Conservation (phyloP, 305 asterid species). For the Galium porrigens region DNA sequence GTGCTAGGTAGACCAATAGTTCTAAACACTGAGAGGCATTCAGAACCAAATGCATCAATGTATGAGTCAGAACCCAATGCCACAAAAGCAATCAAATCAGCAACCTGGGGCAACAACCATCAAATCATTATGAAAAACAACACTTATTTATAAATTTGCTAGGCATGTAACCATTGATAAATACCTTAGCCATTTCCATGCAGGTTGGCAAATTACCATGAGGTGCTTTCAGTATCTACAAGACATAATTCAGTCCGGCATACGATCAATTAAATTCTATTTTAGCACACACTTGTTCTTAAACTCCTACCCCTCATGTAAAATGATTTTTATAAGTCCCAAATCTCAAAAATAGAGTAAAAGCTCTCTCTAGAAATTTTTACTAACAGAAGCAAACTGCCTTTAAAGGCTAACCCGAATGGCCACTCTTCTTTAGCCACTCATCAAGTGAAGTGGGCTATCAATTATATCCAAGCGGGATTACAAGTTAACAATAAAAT, state of each 20-base stretch:
- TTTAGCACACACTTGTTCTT: not conserved
- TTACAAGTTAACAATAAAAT: too few species aligned
- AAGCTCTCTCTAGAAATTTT: not conserved
- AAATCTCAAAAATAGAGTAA: not conserved
- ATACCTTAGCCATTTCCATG: conserved; percentile 97
- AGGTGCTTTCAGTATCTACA: conserved; percentile 77
- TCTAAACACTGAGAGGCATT: conserved; percentile 78
- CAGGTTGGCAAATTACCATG: conserved; percentile 69
- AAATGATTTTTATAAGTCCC: not conserved
- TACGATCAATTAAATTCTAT: not conserved
- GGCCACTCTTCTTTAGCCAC: too few species aligned
- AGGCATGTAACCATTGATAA: conserved; percentile 8
- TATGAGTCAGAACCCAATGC: conserved; percentile 42
- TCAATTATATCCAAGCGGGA: not conserved
- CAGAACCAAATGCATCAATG: conserved; percentile 82
- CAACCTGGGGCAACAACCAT: conserved; percentile 37
- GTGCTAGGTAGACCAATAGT: conserved; percentile 86
- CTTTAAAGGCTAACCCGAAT: not conserved
- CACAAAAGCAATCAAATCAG: conserved; percentile 93
- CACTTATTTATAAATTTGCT: not conserved
- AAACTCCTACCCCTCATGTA: not conserved
- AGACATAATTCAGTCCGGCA: conserved; percentile 8
- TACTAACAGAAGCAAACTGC: not conserved
- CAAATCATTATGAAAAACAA: not conserved
- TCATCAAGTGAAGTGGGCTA: too few species aligned